Base-by-base conservation (phyloP, 2,329 filamentous ascomycete species). In the Paracamarosporium sp. region DNA sequence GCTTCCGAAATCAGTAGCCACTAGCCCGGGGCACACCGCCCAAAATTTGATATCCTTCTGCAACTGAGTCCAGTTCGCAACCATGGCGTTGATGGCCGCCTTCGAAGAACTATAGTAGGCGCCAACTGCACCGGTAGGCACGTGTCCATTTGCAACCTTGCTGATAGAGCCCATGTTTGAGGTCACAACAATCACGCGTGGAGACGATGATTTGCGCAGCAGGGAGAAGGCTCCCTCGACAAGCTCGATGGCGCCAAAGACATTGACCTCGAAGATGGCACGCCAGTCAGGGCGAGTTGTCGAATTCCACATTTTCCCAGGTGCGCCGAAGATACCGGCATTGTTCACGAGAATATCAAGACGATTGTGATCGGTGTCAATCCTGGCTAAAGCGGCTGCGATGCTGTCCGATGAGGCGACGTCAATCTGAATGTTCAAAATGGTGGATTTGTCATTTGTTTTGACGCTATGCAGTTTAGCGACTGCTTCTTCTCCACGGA, bases 271-370 rank as follows among this genome's bases (percentile, higher is more conserved):
- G 38, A 76, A 56, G 33, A 62, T 51, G 12, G 43, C 17, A 20
- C 46, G 51, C 53, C 47, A 59, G 35, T 56, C 53, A 9, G 48
- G 27, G 24, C 50, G 45, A 15, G 44, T 44, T 4, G 53, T 52
- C 1, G 53, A 46, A 27, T 31, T 56, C n/a, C 47, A 57, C 24
- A 31, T 51, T n/a, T 51, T 51, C 1, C 51, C 50, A 6, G 46
- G 31, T 8, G 36, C 47, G n/a, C 33, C 24, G 11, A 50, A 25
- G 3, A 84, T 76, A 31, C 90, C 92, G 41, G 92, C 91, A 74
- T 94, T 95, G 83, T 95, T 94, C 80, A 95, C 79, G 40, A 95
- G 79, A 56, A 94, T 90, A 78, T 94, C 90, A 69, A 95, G 84
- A 11, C 46, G 41, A 28, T 50, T 57, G 22, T 53, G 61, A 15